Base-by-base conservation (phyloP, 306 rosid genomes). In the Gynostemma pentaphyllum region DNA sequence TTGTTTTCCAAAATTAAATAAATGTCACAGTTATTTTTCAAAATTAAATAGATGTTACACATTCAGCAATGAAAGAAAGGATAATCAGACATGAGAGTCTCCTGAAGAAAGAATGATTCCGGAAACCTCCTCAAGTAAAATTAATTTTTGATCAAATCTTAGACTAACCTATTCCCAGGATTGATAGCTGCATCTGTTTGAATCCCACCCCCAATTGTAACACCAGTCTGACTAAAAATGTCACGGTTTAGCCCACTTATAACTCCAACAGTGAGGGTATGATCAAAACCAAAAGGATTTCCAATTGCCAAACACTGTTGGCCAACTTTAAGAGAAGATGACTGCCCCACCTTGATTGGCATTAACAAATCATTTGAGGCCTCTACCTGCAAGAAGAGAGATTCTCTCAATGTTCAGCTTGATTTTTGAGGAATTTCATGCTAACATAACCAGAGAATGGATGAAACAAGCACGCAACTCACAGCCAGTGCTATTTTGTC, bases 281-380 rank as follows among this genome's bases (percentile, higher is more conserved):
- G 99, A 82, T 88, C 96, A 44, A 92, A 92, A 53, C 99, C 99
- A 76, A 92, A 92, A 19, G 99, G 99, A 72, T 92, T 92, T 67
- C 99, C 99, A 70, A 88, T 92, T 51, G 99, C 95, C 82, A 92
- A 84, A 77, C 96, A 92, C 74, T 86, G 95, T 67, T 86, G 99
- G 45, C 99, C 99, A 27, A 92, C 99, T 82, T 67, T 87, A 24
- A 92, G 75, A 68, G 84, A 86, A 19, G 87, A 79, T 19, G 99
- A 86, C 56, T 78, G 73, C 60, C 96, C 99, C 52, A 75, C 85
- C 52, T 63, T 82, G 65, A 92, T 78, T 54, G 99, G 90, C 77
- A 75, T 84, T 75, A 88, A 69, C 57, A 92, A 82, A 68, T 88
- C 94, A 61, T 68, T 72, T 39, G 95, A 76, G 61, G 95, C 95